These are phyloP conservation scores for Pholiota adiposa DNA, from an alignment of 1,284 basidiomycete species.

Conservation along the genomic window DNA sequence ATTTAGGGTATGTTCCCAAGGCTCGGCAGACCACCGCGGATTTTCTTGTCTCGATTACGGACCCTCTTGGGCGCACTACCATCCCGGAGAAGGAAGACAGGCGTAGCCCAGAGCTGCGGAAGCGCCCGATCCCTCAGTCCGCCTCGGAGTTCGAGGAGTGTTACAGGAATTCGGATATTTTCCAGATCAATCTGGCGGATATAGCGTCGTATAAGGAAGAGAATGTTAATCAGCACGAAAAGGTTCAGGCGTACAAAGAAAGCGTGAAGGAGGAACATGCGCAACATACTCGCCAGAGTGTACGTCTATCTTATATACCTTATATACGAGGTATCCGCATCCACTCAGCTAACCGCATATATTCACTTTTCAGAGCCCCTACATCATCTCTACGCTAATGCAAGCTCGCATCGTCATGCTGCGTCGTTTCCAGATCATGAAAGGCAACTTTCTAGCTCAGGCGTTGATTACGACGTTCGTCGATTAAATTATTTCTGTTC, in stretches of 20 bases:
- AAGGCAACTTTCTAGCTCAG: constrained; percentile 50
- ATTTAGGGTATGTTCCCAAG: constrained; percentile 61
- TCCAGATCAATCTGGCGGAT: constrained; percentile 41
- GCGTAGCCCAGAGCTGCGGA: constrained; percentile 20
- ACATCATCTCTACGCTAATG: constrained; percentile 57
- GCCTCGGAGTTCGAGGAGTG: constrained; percentile 57
- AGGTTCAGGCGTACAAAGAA: constrained; percentile 42
- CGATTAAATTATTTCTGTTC: neutral
- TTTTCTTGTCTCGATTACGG: constrained; percentile 52
- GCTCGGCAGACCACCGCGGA: constrained; percentile 42
- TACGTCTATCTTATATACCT: constrained; percentile 13
- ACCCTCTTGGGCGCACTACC: constrained; percentile 52
- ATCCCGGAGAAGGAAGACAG: constrained; percentile 15
- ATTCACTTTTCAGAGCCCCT: constrained; percentile 37
- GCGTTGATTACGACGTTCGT: constrained; percentile 33
- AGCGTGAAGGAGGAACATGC: constrained; percentile 54
- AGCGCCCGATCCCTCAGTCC: constrained; percentile 52
- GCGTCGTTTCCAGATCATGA: constrained; percentile 66
- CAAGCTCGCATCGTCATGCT: constrained; percentile 69
- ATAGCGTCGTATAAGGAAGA: constrained; percentile 45
- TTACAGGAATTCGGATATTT: constrained; percentile 42
- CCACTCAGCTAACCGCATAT: too few relatives aligned
- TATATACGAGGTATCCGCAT: neutral
- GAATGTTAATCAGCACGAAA: constrained; percentile 36
- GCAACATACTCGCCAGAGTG: constrained; percentile 34